Base-by-base conservation (phyloP, 306 rosid genomes). In the Mucuna pruriens region DNA sequence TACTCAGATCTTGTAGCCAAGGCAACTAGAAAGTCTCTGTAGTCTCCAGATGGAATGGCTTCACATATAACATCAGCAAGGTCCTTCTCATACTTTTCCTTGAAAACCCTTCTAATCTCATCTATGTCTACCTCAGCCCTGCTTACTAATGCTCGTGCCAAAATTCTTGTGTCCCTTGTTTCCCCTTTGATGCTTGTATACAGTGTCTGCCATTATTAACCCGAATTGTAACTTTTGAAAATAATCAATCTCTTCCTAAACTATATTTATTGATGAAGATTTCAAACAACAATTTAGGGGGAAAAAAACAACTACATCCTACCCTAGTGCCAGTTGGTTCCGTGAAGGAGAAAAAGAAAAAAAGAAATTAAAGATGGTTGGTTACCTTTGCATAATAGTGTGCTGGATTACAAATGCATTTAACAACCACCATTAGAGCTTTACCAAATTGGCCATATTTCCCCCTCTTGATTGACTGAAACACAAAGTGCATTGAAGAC, bases 101-200 rank as follows among this genome's bases (percentile, higher is more conserved):
- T 73, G 83, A 86, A 88, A 51, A 66, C 70, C 74, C 54, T 84
- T 84, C 80, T 85, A 67, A 90, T 90, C 61, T 89, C 93, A 65
- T 82, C 90, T 82, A 89, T 79, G 84, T 92, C 95, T 22, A 86
- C 71, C 74, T 88, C 95, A 52, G 88, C 89, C 85, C 93, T 85
- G 77, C 91, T 76, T 55, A 90, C 49, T 54, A 90, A 19, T 34
- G 81, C 79, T 55, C 92, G 79, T 44, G 64, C 85, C 78, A 92
- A 48, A 25, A 60, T 77, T 55, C 76, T 86, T 33, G 17, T 71
- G 75, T 86, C 87, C 12, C 52, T 75, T 69, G n/a, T 82, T 17
- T 7, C 79, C 75, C 89, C 86, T 79, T 85, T 79, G 20, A 86
- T 86, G 87, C 87, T 77, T 68, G 42, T 63, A 65, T 86, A 62